Conservation (phyloP, 495 filamentous ascomycete genomes). For the Podospora pseudocomata region DNA sequence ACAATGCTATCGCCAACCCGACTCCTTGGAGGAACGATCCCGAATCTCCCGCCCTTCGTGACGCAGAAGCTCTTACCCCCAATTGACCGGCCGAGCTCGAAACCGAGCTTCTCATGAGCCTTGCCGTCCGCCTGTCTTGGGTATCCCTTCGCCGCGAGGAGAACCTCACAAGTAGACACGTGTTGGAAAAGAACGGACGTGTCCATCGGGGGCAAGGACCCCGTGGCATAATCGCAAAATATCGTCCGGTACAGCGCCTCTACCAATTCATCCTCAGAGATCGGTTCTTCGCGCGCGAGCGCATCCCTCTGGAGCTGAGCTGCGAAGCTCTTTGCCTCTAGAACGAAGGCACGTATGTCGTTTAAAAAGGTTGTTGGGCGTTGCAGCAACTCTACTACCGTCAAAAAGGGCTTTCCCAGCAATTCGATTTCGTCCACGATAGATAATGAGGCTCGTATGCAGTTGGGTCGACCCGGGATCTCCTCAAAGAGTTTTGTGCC, state of each 20-base stretch:
- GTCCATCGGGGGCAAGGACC: not conserved
- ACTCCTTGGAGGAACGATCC: not conserved
- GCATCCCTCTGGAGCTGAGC: too few relatives aligned
- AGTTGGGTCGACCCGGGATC: not conserved
- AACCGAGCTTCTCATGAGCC: too few relatives aligned
- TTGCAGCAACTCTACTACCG: too few relatives aligned
- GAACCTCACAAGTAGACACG: too few relatives aligned
- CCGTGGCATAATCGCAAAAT: not conserved
- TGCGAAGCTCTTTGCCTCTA: too few relatives aligned
- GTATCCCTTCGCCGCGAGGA: too few relatives aligned
- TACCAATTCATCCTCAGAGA: not conserved
- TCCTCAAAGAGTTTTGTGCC: not conserved
- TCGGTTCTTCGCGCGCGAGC: too few relatives aligned
- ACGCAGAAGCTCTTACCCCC: not conserved
- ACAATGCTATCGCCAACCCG: not conserved
- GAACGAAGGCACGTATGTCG: too few relatives aligned
- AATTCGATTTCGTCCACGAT: not conserved
- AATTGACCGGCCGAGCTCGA: not conserved
- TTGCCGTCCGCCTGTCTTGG: too few relatives aligned
- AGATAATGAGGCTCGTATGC: not conserved
- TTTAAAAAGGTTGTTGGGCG: too few relatives aligned
- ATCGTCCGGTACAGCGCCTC: not conserved
- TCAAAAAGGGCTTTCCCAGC: not conserved
- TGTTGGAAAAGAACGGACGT: too few relatives aligned
- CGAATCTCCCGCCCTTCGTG: not conserved